Conservation (phyloP, 345 rosid genomes). For the Dipteronia sinensis region DNA sequence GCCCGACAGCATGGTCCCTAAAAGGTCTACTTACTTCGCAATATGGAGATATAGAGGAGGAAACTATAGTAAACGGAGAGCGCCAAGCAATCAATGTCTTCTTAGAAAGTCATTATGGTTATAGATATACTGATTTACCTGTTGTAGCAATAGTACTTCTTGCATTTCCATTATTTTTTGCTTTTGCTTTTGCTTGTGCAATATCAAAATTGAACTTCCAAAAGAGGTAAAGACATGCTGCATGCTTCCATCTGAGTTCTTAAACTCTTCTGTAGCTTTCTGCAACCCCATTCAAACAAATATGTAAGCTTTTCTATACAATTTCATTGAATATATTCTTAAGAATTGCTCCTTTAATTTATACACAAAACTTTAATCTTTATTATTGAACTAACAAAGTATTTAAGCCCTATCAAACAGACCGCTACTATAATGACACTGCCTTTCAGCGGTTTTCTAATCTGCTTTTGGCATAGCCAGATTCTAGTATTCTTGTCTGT, state of each 20-base stretch:
- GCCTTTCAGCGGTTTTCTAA: too few species aligned
- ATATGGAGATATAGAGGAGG: constrained; percentile 40
- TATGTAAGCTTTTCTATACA: too few species aligned
- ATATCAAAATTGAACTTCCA: constrained; percentile 48
- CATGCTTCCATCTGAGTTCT: background rate
- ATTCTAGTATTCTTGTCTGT: too few species aligned
- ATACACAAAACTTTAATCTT: too few species aligned
- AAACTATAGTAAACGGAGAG: constrained; percentile 33
- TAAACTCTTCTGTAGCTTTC: background rate
- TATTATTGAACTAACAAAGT: too few species aligned
- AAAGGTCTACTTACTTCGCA: constrained; percentile 42
- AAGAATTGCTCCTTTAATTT: too few species aligned
- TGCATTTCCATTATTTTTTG: constrained; percentile 35
- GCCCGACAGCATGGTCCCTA: constrained; percentile 43
- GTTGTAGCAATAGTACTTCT: constrained; percentile 26
- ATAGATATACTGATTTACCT: constrained; percentile 28
- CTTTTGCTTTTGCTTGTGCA: constrained; percentile 28
- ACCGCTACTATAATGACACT: too few species aligned
- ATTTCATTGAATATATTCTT: too few species aligned
- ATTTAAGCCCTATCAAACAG: too few species aligned
- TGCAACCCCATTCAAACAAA: too few species aligned
- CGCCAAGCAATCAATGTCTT: constrained; percentile 26
- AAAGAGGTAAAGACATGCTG: constrained; percentile 21
- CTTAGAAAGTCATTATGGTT: constrained; percentile 37
- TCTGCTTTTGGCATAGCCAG: too few species aligned